Evolutionary conservation across 331 rosid genomes (phyloP).

Genomic region (Spiraea crenata): DNA sequence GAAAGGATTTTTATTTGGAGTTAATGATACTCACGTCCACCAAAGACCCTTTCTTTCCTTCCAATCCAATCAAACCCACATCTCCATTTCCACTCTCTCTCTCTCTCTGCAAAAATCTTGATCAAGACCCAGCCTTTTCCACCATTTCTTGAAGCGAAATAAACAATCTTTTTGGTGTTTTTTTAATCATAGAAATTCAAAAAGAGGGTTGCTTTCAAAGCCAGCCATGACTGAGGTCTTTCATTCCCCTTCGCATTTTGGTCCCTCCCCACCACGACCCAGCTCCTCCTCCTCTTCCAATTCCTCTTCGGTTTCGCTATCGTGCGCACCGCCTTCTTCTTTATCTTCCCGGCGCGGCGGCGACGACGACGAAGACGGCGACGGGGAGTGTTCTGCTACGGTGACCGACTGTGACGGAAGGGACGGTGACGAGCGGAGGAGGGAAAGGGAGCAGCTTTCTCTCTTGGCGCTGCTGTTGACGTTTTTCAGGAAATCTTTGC

Average conservation of each 20-base stretch:
- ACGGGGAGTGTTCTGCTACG: slow-evolving; percentile 11
- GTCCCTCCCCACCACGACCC: slow-evolving; percentile 42
- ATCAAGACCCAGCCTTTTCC: slow-evolving; percentile 16
- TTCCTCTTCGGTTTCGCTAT: slow-evolving; percentile 17
- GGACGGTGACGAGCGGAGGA: slow-evolving; percentile 23
- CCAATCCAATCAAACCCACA: slow-evolving; percentile 28
- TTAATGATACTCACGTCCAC: slow-evolving; percentile 78
- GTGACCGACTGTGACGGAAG: slow-evolving; percentile 32
- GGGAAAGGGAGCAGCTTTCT: slow-evolving; percentile 50
- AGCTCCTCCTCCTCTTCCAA: slow-evolving; percentile 37
- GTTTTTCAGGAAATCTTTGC: slow-evolving; percentile 59
- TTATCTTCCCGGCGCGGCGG: slow-evolving; percentile 10
- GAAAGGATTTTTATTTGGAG: slow-evolving; percentile 18
- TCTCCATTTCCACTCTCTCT: slow-evolving; percentile 29
- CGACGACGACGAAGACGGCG: slow-evolving; percentile 23
- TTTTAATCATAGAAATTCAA: neutral
- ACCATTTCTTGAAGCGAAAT: slow-evolving; percentile 12
- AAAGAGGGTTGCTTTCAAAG: slow-evolving; percentile 36
- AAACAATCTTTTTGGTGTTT: neutral
- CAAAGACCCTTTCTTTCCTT: slow-evolving; percentile 40
- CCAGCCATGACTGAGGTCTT: slow-evolving; percentile 87
- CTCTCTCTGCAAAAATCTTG: slow-evolving; percentile 12
- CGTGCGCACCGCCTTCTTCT: slow-evolving; percentile 24
- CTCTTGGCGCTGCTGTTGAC: slow-evolving; percentile 54
- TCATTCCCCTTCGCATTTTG: slow-evolving; percentile 47